These are phyloP conservation scores for Leishmania tropica DNA, from an alignment of 208 protist species.

Conservation along the genomic window DNA sequence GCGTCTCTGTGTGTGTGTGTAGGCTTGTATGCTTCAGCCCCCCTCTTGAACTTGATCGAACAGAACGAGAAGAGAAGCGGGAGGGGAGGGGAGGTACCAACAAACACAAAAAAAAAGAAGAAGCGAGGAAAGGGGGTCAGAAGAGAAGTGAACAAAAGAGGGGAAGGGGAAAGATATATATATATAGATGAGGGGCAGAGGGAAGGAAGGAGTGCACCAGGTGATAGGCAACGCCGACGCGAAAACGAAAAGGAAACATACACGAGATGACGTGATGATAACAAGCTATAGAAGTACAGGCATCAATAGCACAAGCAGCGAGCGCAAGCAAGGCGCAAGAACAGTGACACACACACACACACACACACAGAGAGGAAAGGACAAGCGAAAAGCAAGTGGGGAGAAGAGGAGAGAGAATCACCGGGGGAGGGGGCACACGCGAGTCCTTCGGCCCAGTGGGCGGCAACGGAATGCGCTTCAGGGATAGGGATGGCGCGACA, in stretches of 20 bases:
- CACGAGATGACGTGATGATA: background rate
- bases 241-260: background rate
- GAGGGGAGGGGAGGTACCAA: background rate
- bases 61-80: background rate
- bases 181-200: no score
- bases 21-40: background rate
- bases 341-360: background rate
- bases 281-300: background rate
- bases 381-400: background rate
- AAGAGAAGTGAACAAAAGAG: no score
- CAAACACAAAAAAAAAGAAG: background rate
- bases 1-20: background rate
- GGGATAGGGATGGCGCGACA: background rate
- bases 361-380: background rate
- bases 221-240: background rate
- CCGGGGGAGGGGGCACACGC: background rate
- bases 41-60: no score
- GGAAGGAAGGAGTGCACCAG: no score
- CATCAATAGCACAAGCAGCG: background rate
- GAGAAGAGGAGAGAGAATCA: background rate
- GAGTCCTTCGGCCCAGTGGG: background rate
- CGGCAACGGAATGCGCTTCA: background rate
- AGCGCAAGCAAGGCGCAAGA: background rate
- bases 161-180: no score
- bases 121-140: background rate